Percentiles rank a stretch among this genome's conserved stretches.
Evolutionary conservation across 106 monocot species (phyloP).

Genomic region (Acorus gramineus): DNA sequence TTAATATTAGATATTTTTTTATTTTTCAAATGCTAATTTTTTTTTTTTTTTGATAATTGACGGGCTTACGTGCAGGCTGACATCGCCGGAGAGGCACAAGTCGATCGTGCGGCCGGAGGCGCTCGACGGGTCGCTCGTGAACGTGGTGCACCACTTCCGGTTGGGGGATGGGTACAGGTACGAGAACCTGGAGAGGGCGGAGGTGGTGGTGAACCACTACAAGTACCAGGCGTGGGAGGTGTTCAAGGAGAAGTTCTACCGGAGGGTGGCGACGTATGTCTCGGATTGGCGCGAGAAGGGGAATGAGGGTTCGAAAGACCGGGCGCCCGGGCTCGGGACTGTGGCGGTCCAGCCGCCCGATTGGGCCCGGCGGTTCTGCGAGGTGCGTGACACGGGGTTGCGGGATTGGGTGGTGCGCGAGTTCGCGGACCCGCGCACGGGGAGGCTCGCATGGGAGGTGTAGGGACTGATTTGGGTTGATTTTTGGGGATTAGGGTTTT

Average conservation of each 20-base stretch:
- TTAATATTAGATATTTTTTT: no score
- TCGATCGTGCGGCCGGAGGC: constrained; percentile 73
- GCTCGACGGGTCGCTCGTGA: constrained; percentile 68
- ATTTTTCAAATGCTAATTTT: no score
- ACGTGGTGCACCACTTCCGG: constrained; percentile 92
- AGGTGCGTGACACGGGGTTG: constrained; percentile 71
- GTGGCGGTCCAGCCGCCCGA: constrained; percentile 80
- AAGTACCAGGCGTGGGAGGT: constrained; percentile 99
- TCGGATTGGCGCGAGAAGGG: constrained; percentile 93
- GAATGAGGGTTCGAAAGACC: constrained; percentile 88
- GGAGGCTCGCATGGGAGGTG: constrained; percentile 65
- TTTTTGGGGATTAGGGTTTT: no score
- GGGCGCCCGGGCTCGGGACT: constrained; percentile 90
- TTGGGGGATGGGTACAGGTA: constrained; percentile 50
- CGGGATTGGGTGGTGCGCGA: constrained; percentile 47
- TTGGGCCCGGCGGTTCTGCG: constrained; percentile 83
- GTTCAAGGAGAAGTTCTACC: constrained; percentile 97
- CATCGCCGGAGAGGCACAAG: constrained; percentile 84
- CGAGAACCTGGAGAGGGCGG: constrained; percentile 51
- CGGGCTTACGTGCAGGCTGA: constrained; percentile 9
- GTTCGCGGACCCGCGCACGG: constrained; percentile 39
- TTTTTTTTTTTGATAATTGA: no score
- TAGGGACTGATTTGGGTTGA: no score
- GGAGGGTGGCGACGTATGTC: constrained; percentile 93
- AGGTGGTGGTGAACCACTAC: constrained; percentile 95